Conservation (phyloP, 495 filamentous ascomycete genomes). For the Aspergillus campestris region DNA sequence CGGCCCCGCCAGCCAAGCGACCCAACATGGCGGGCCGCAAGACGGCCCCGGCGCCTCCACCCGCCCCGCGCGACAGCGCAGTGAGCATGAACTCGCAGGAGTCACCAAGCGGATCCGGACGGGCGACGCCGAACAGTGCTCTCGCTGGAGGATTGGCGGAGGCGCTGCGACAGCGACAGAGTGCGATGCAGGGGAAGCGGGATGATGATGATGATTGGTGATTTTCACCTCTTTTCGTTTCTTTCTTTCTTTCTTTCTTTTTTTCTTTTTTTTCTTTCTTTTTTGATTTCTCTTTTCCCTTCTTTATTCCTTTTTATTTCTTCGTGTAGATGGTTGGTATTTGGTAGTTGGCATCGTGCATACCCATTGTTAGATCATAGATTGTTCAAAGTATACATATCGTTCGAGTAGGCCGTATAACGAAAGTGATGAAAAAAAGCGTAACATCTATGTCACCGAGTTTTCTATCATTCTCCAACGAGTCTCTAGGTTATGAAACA, state of each 20-base stretch:
- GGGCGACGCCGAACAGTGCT: slow-evolving; percentile 60
- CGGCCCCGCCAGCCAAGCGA: slow-evolving; percentile 81
- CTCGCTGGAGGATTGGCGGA: slow-evolving; percentile 81
- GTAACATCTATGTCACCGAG: too few species aligned
- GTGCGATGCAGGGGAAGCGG: slow-evolving; percentile 54
- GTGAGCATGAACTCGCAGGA: slow-evolving; percentile 61
- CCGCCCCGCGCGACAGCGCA: slow-evolving; percentile 60
- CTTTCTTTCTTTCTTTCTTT: slow-evolving; percentile 19
- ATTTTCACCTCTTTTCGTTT: slow-evolving; percentile 7
- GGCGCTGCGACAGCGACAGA: slow-evolving; percentile 66
- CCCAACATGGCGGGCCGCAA: slow-evolving; percentile 60
- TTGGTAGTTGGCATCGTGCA: background rate
- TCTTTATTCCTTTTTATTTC: slow-evolving; percentile 2
- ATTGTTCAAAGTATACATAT: too few species aligned
- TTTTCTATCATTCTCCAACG: too few species aligned
- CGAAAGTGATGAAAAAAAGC: too few species aligned
- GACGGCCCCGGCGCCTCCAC: slow-evolving; percentile 48
- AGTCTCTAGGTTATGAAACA: too few species aligned
- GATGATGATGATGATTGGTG: slow-evolving; percentile 67
- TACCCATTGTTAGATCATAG: too few species aligned
- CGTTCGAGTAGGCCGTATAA: too few species aligned
- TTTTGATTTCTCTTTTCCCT: slow-evolving; percentile 1
- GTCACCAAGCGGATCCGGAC: slow-evolving; percentile 54
- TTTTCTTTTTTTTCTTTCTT: slow-evolving; percentile 13
- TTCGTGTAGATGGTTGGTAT: slow-evolving; percentile 2